Evolutionary conservation across 805 yeast species (phyloP).

Genomic region (Saturnispora silvae): DNA sequence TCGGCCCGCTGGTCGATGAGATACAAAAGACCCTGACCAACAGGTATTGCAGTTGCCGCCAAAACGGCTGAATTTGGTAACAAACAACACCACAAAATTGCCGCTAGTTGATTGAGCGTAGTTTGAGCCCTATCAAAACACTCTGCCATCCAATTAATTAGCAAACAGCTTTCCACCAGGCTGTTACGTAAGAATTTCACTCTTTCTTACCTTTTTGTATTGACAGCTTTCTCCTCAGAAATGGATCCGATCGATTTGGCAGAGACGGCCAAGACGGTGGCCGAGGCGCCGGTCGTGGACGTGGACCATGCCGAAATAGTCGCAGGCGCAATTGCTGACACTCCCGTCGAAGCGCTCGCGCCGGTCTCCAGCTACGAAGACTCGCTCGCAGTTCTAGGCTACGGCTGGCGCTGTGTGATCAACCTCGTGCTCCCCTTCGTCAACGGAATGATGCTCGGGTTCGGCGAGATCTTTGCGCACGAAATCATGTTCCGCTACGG

Average conservation of each 20-base stretch:
- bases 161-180: no score
- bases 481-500: conserved; percentile 76
- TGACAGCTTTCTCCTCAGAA: no score
- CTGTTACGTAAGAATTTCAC: no score
- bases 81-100: no score
- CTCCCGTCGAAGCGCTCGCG: not conserved
- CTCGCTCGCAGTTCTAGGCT: conserved; percentile 7
- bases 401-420: conserved; percentile 45
- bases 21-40: no score
- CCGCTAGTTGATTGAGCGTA: no score
- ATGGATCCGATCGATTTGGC: conserved; percentile 4
- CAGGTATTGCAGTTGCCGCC: no score
- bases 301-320: not conserved
- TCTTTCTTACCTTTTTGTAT: no score
- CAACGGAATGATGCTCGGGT: conserved; percentile 92
- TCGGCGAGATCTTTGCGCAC: conserved; percentile 91
- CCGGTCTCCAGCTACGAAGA: not conserved
- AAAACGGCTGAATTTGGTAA: no score
- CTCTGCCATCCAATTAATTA: no score
- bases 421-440: conserved; percentile 78
- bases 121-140: no score
- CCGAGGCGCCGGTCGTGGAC: not conserved
- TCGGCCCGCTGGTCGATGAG: no score
- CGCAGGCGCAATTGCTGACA: not conserved
- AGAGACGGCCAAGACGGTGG: not conserved